A percentile compares a stretch with the other conserved stretches of the same genome.
Evolutionary conservation across 306 rosid genomes (phyloP).

Genomic region (Cucurbita ficifolia): DNA sequence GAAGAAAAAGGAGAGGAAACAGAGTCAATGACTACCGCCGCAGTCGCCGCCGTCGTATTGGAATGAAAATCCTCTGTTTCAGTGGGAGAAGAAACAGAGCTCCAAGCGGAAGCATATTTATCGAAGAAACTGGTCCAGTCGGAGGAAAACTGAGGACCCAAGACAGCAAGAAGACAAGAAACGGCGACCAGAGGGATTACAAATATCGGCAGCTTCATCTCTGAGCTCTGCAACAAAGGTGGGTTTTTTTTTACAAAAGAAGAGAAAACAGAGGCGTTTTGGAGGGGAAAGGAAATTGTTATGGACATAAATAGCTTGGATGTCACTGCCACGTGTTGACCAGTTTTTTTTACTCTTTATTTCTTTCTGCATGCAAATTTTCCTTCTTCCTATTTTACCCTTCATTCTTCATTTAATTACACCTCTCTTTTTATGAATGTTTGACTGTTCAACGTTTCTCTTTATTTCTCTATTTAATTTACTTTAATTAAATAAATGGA

Average conservation of each 20-base stretch:
- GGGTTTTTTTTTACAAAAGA: not conserved
- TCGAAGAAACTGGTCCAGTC: constrained; percentile 13
- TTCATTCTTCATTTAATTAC: not conserved
- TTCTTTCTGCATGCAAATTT: constrained; percentile 54
- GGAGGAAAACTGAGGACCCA: constrained; percentile 32
- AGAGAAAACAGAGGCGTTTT: not conserved
- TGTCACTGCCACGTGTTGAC: constrained; percentile 45
- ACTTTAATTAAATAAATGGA: not conserved
- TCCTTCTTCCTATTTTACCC: constrained; percentile 32
- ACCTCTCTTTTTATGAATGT: not conserved
- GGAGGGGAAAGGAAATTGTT: constrained; percentile 1
- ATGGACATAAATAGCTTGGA: constrained; percentile 44
- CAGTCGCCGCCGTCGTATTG: constrained; percentile 17
- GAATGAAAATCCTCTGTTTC: constrained; percentile 19
- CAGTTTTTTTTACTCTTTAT: constrained; percentile 12
- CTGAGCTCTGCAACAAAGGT: not conserved
- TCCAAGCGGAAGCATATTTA: constrained; percentile 7
- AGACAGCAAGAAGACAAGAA: constrained; percentile 36
- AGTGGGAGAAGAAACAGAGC: constrained; percentile 10
- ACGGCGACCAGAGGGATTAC: constrained; percentile 35
- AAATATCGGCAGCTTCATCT: constrained; percentile 13
- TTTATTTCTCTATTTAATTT: not conserved
- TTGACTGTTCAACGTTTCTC: not conserved
- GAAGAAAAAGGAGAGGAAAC: constrained; percentile 19
- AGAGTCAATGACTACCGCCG: constrained; percentile 17